Evolutionary conservation across 208 protist species (phyloP), one percentile per base, ranked within the genome.

Genomic region (Acanthamoeba triangularis): DNA sequence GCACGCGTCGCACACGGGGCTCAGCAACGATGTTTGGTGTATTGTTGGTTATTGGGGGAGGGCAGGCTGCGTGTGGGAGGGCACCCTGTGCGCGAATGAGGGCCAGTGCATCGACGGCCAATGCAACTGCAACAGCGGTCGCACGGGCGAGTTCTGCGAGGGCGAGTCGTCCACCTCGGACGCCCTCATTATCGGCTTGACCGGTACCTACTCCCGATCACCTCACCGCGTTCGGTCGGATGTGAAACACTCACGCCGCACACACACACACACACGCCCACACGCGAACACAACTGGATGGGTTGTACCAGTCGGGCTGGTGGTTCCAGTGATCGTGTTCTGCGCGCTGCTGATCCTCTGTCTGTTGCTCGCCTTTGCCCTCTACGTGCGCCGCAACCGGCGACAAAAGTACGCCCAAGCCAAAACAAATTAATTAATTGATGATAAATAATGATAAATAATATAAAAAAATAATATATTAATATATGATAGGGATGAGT

Each of bases 1-100:
- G 37, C 37, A 41, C 37, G 3, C 1, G 13, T 13, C 49, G 37
- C 37, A 41, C 37, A 41, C 37, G 37, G 37, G 37, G 37, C 37
- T 41, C 37, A 41, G 37, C 37, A 41, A 41, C 37, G 37, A 41
- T 4, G 2, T 1, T 1, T 3, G 37, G 1, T 41, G 37, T 41
- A 41, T 41, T 41, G 37, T 54, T 54, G 49, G 5, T 16, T 54
- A 13, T 54, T 13, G 59, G 11, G 18, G 11, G 37, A 3, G 37
- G 37, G 37, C 49, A 61, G 84, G 84, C 10, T 90, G 84, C 84
- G 84, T 90, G 84, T 67, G 59, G 84, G 59, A 90, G 23, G 49
- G 84, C 54, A 90, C 59, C 11, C 49, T 90, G 59, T 90, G 84
- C 49, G 49, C 84, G 18, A n/a, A 90, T 35, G 8, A 30, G 20